Evolutionary conservation across 139 green algal species (phyloP).

Genomic region (Micromonas pusilla): DNA sequence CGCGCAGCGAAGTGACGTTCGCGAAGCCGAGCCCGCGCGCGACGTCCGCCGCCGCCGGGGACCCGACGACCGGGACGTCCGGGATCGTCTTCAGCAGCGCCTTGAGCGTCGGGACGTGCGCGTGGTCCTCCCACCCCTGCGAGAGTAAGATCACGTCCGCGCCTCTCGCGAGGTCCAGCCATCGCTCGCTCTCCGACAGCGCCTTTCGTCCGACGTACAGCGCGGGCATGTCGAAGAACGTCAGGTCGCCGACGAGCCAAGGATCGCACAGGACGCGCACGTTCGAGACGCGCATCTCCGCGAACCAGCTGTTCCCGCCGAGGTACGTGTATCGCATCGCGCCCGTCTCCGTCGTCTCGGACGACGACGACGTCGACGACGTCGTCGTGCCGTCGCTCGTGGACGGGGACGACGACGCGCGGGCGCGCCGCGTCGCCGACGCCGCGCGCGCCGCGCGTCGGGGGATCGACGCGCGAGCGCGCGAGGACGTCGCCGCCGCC

Average conservation of each 20-base stretch:
- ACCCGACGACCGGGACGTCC: background rate
- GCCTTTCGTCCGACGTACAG: background rate
- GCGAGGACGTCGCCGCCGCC: background rate
- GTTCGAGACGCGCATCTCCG: background rate
- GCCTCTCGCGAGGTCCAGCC: background rate
- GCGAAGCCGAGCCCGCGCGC: background rate
- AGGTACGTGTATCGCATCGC: background rate
- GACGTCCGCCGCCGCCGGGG: background rate
- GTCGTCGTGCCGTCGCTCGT: no score
- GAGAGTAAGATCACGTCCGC: background rate
- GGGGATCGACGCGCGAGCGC: background rate
- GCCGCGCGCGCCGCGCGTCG: background rate
- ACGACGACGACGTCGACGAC: no score
- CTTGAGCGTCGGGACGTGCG: background rate
- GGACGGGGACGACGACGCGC: no score
- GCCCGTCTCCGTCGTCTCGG: background rate
- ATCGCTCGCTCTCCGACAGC: background rate
- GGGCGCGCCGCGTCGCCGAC: background rate
- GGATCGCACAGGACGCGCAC: background rate
- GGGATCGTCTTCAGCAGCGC: background rate
- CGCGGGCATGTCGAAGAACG: background rate
- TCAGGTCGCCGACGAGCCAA: background rate
- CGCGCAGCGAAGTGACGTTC: background rate
- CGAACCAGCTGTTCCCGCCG: background rate
- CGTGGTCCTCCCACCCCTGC: background rate